These are phyloP conservation scores for Ulota crispa DNA, from an alignment of 225 moss, liverwort and hornwort genomes.

Conservation along the genomic window DNA sequence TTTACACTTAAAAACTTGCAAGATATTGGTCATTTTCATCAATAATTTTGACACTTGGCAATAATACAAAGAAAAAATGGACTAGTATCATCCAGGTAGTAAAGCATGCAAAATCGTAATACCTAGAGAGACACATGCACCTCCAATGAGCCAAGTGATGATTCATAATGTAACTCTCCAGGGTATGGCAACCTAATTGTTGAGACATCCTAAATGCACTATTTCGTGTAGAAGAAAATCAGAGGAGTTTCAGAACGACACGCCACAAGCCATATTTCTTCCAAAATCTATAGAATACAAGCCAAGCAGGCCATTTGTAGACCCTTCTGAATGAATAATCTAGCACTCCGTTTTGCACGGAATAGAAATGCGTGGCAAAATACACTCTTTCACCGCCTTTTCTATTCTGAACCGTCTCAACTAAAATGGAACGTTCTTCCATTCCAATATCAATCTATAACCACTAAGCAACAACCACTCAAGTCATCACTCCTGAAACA, in stretches of 20 bases:
- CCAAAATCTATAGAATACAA: slow-evolving; percentile 18
- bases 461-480: neutral
- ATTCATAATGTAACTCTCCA: too few species aligned
- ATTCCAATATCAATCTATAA: slow-evolving; percentile 8
- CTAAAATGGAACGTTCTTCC: neutral
- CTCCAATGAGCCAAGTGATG: too few species aligned
- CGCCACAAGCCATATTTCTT: neutral
- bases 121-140: too few species aligned
- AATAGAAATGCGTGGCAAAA: neutral
- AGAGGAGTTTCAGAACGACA: neutral
- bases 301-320: slow-evolving; percentile 10
- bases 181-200: too few species aligned
- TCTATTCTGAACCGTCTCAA: slow-evolving; percentile 3
- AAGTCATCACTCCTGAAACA: neutral
- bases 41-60: too few species aligned
- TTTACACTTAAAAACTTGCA: too few species aligned
- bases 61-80: too few species aligned
- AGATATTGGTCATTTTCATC: too few species aligned
- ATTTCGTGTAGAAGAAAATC: too few species aligned
- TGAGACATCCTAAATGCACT: too few species aligned
- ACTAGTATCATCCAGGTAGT: too few species aligned
- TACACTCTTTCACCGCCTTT: neutral
- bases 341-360: slow-evolving; percentile 8
- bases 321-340: slow-evolving; percentile 29
- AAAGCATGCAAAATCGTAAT: too few species aligned